These are phyloP conservation scores for Phytophthora syringae DNA, from an alignment of 352 stramenopile species.

Conservation along the genomic window DNA sequence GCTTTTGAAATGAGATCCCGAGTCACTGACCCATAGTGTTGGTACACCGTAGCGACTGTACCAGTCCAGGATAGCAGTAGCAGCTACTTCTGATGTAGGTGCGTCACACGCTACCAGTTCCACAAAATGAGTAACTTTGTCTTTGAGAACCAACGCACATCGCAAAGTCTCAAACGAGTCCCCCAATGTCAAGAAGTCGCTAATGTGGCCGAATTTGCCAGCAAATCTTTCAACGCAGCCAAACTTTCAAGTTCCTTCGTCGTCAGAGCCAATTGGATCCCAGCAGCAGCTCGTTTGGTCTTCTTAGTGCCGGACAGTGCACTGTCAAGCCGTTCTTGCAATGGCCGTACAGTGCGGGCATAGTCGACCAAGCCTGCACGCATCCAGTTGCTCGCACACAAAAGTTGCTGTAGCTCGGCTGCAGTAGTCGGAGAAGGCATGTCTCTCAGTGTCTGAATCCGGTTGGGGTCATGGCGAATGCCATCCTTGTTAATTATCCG, in stretches of 20 bases:
- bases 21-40: neutral
- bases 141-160: constrained; percentile 16
- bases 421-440: constrained; percentile 1
- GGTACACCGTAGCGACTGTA: neutral
- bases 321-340: constrained; percentile 11
- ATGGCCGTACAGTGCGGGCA: constrained; percentile 4
- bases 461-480: constrained; percentile 16
- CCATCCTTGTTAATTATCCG: constrained; percentile 22
- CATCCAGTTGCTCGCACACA: constrained; percentile 33
- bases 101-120: constrained; percentile 11
- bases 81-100: neutral
- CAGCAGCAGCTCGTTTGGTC: neutral
- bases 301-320: neutral
- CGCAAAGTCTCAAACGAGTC: constrained; percentile 9
- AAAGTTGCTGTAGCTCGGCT: constrained; percentile 31
- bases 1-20: neutral
- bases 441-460: constrained; percentile 5
- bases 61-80: neutral
- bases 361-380: constrained; percentile 21
- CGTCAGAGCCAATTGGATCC: neutral
- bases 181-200: constrained; percentile 13
- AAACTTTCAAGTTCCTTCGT: neutral
- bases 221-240: constrained; percentile 1
- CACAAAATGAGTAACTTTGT: constrained; percentile 9
- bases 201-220: constrained; percentile 1